Evolutionary conservation across 495 filamentous ascomycete genomes (phyloP).

Genomic region (Penicillium antarcticum): DNA sequence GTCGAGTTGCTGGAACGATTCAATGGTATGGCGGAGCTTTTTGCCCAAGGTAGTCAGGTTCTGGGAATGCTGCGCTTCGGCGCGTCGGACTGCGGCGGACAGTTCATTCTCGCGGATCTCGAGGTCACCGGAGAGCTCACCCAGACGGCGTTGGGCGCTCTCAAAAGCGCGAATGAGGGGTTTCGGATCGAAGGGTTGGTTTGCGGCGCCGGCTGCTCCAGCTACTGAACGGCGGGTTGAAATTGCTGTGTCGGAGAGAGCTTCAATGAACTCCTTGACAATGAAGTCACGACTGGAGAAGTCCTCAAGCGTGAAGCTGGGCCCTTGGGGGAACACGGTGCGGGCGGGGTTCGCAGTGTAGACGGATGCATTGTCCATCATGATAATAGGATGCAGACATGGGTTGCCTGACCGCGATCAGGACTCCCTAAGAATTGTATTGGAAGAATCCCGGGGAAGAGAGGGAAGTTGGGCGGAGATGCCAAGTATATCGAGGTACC

Average conservation of each 20-base stretch:
- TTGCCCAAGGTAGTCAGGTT: conserved; percentile 79
- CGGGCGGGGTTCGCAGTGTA: conserved; percentile 31
- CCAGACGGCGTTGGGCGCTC: conserved; percentile 74
- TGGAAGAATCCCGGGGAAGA: conserved; percentile 24
- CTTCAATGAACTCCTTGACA: conserved; percentile 94
- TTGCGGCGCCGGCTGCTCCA: conserved; percentile 44
- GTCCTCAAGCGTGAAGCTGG: conserved; percentile 79
- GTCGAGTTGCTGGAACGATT: conserved; percentile 86
- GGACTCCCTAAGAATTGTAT: not conserved
- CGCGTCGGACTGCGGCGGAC: conserved; percentile 80
- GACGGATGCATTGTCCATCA: conserved; percentile 42
- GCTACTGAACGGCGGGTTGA: conserved; percentile 68
- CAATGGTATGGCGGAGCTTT: conserved; percentile 87
- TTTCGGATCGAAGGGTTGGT: conserved; percentile 91
- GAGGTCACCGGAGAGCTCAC: conserved; percentile 78
- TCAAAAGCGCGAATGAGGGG: conserved; percentile 96
- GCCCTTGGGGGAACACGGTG: conserved; percentile 72
- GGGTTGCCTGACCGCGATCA: conserved; percentile 1
- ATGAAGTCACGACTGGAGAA: conserved; percentile 90
- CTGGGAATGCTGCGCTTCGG: conserved; percentile 86
- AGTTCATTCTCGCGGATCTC: conserved; percentile 86
- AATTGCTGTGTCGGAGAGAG: conserved; percentile 79
- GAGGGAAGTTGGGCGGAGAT: conserved; percentile 6
- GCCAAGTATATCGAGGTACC: not conserved
- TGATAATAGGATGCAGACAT: conserved; percentile 20